A percentile compares a stretch with the other conserved stretches of the same genome.
phyloP scores from a whole-genome alignment of 129 eudicot species.

The Pittosporum tobira region DNA sequence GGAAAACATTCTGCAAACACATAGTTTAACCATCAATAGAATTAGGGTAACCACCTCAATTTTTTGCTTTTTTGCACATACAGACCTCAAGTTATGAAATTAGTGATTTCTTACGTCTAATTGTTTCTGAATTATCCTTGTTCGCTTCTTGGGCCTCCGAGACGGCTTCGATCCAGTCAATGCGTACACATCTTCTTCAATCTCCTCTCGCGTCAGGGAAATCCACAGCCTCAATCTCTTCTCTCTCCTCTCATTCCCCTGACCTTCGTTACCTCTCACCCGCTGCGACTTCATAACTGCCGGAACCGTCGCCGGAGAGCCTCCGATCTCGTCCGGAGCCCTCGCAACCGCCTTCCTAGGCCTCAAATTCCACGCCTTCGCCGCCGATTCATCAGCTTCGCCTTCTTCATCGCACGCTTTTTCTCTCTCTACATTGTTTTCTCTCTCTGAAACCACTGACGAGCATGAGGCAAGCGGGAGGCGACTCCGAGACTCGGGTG shows the following conservation, averaged over 20 bases:
- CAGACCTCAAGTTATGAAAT: neutral
- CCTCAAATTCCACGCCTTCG: conserved; percentile 69
- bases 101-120: conserved; percentile 35
- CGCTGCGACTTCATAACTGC: conserved; percentile 8
- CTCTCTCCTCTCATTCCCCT: conserved; percentile 18
- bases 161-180: conserved; percentile 50
- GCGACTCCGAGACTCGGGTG: too few relatives aligned
- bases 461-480: conserved; percentile 16
- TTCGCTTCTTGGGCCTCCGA: conserved; percentile 59
- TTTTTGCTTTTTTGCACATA: too few relatives aligned
- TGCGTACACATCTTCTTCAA: conserved; percentile 58
- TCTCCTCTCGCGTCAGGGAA: conserved; percentile 49
- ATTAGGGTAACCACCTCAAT: neutral
- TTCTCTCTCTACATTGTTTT: conserved; percentile 11
- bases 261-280: conserved; percentile 12
- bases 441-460: conserved; percentile 14
- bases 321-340: conserved; percentile 14
- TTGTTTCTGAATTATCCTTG: conserved; percentile 41
- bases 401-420: conserved; percentile 23
- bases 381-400: conserved; percentile 29
- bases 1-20: conserved; percentile 29
- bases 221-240: conserved; percentile 33
- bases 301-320: conserved; percentile 14
- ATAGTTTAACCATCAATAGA: neutral
- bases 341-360: conserved; percentile 42